Base-by-base conservation (phyloP, 139 green algal genomes). In the Chlorella vulgaris region DNA sequence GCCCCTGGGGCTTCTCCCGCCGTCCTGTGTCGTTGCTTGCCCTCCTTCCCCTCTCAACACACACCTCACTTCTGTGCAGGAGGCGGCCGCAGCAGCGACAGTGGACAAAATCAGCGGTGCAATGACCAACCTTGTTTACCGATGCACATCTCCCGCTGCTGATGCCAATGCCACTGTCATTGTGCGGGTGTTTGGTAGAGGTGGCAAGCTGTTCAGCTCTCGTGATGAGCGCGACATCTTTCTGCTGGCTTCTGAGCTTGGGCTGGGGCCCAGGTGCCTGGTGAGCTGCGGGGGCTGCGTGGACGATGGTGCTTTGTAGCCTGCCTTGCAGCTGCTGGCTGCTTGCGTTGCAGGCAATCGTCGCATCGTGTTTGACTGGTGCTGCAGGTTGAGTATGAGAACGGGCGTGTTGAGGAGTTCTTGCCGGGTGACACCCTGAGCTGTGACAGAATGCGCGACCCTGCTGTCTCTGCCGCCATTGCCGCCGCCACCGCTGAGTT, bases 91-190 rank as follows among this genome's bases (percentile, higher is more conserved):
- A 0, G 47, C 55, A 1, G 31, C 86, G 3, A 70, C 35, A 5
- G 78, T 88, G 28, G 61, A 76, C 43, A 86, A 91, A 47, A 78
- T 93, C 31, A 89, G 81, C 42, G 89, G 89, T 18, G 89, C 90
- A 0, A 91, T 93, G 89, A 92, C 87, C 5, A 94, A 94, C 62
- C 73, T 94, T 24, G 88, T 94, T 1, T 93, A 86, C 51, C 80
- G 83, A 21, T 87, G 80, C 58, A 31, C 22, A 22, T 50, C 69
- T 29, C n/a, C 70, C 15, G 28, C 65, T 4, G 53, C 76, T 36
- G n/a, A 10, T 3, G 26, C 22, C 31, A 67, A 81, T 28, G 7
- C 74, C 6, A 38, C 55, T 4, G 77, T 74, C 43, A 80, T 81
- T 58, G 53, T 85, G 3, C 51, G 89, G 0, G 60, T 92, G 21